Evolutionary conservation across 2,329 filamentous ascomycete genomes (phyloP), one percentile per base, ranked within the genome.

Genomic region (Alternaria atra): DNA sequence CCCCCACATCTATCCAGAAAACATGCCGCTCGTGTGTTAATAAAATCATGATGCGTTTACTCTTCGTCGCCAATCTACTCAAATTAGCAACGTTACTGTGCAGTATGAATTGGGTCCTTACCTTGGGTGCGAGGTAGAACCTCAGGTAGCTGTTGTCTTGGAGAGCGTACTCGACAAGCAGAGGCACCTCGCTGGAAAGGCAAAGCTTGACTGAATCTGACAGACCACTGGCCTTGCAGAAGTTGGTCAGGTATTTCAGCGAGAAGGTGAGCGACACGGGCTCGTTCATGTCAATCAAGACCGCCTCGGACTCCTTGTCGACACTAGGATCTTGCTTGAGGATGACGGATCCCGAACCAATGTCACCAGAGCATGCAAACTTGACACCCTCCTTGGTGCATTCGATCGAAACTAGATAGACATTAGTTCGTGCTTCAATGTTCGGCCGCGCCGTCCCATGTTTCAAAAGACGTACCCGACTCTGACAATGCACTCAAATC

Each of bases 61-160:
- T 89, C 87, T 68, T 89, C 87, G 69, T 89, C 87, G 68, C 87
- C 90, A 75, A 93, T 93, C 90, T 93, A 70, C 43, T 17, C 32
- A 13, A 30, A 65, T 84, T 75, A 85, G 81, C 60, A 67, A 44
- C n/a, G 4, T 10, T 25, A 17, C 3, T 29, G 32, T 35, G 27
- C 5, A 10, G 6, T 29, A 5, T 7, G 25, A 7, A 15, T 30
- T 15, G 20, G 10, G 27, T 8, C 13, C 86, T 61, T 83, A 95
- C 95, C 93, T 99, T 99, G 68, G 95, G 95, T 68, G 95, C 95
- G 73, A 99, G 89, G 83, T 98, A 99, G 88, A 98, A 99, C 76
- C 94, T 89, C 81, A 99, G 83, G 81, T 95, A 95, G 81, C 94
- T 97, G 84, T 89, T 93, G 80, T 92, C 95, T 55, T 86, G 85